These are phyloP conservation scores for Phytophthora pisi DNA, from an alignment of 352 stramenopile species.

Conservation along the genomic window DNA sequence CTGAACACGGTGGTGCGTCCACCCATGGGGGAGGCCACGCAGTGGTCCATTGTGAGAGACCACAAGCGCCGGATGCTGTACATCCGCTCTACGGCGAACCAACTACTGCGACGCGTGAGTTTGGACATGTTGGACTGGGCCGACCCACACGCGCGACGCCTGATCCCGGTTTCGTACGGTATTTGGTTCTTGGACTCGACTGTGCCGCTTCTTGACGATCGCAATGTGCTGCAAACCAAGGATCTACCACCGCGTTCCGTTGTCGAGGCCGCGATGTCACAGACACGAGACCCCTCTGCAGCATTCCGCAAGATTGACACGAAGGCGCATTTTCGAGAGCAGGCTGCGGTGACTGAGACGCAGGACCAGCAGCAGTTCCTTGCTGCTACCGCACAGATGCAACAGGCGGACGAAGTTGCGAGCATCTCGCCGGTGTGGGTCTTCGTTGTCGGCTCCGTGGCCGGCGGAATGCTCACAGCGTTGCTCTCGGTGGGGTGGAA, in stretches of 20 bases:
- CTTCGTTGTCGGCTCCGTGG: slow-evolving; percentile 31
- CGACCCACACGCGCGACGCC: slow-evolving; percentile 38
- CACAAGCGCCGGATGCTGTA: slow-evolving; percentile 69
- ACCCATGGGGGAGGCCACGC: slow-evolving; percentile 50
- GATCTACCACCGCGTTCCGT: slow-evolving; percentile 62
- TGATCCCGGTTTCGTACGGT: slow-evolving; percentile 67
- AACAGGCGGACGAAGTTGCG: slow-evolving; percentile 14
- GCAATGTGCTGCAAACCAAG: slow-evolving; percentile 51
- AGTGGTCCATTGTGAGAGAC: slow-evolving; percentile 79
- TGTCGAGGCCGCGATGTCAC: slow-evolving; percentile 45
- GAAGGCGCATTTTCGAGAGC: neutral
- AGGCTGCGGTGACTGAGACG: neutral
- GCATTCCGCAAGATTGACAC: slow-evolving; percentile 8
- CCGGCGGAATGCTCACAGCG: slow-evolving; percentile 31
- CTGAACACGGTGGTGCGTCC: slow-evolving; percentile 69
- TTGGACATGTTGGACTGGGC: slow-evolving; percentile 64
- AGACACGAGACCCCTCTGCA: slow-evolving; percentile 2
- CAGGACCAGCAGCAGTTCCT: slow-evolving; percentile 19
- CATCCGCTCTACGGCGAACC: slow-evolving; percentile 72
- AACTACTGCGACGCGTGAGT: slow-evolving; percentile 65
- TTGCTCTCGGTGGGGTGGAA: slow-evolving; percentile 35
- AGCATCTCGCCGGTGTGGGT: slow-evolving; percentile 18
- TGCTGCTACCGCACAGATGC: slow-evolving; percentile 21
- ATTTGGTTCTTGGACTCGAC: slow-evolving; percentile 75
- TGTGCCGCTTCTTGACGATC: slow-evolving; percentile 38